phyloP scores from a whole-genome alignment of 2,329 filamentous ascomycete genomes.

The Colletotrichum scovillei region DNA sequence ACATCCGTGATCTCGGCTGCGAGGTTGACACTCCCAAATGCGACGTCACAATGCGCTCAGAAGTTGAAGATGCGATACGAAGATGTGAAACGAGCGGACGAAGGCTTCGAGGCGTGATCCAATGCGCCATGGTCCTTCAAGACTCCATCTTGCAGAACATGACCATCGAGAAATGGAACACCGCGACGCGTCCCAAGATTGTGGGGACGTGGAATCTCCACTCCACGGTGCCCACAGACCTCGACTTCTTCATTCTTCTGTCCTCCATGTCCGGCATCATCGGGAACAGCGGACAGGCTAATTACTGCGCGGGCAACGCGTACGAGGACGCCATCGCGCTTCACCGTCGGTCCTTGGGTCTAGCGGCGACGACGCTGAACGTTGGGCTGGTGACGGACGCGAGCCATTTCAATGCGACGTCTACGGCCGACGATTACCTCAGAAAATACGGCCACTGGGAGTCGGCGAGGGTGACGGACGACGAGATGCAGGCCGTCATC shows the following conservation, averaged over 20 bases:
- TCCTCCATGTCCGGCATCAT: constrained; percentile 37
- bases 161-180: constrained; percentile 29
- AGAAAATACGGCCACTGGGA: too few species aligned
- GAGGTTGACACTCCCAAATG: constrained; percentile 29
- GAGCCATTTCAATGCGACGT: constrained; percentile 47
- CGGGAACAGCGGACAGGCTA: constrained; percentile 34
- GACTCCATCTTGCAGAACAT: constrained; percentile 36
- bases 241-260: constrained; percentile 37
- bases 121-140: constrained; percentile 45
- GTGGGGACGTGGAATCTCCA: constrained; percentile 35
- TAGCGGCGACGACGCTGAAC: constrained; percentile 1
- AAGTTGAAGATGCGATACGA: constrained; percentile 16
- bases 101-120: constrained; percentile 44
- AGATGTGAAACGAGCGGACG: constrained; percentile 27
- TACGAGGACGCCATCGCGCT: constrained; percentile 37
- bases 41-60: constrained; percentile 32
- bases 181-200: constrained; percentile 35
- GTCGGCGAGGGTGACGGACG: too few species aligned
- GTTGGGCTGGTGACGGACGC: constrained; percentile 35
- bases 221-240: not conserved
- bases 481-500: too few species aligned
- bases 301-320: constrained; percentile 37
- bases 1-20: constrained; percentile 35
- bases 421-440: too few species aligned
- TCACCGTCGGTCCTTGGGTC: constrained; percentile 4